These are phyloP conservation scores for Nymphaea thermarum DNA, from an alignment of 164 flowering plant genomes.

Conservation along the genomic window DNA sequence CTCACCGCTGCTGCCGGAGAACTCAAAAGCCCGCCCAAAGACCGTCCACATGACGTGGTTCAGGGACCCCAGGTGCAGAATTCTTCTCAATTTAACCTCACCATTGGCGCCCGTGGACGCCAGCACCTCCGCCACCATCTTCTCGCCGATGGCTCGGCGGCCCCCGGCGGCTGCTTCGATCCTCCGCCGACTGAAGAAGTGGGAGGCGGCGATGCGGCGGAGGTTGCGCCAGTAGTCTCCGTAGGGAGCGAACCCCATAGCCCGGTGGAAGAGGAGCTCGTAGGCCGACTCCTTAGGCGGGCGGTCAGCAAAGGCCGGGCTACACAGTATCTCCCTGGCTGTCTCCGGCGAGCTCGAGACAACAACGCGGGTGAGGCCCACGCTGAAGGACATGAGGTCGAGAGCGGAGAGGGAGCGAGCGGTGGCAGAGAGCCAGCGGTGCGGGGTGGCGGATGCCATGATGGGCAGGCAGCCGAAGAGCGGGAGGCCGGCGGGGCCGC, in stretches of 20 bases:
- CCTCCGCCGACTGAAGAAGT: constrained; percentile 36
- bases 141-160: constrained; percentile 12
- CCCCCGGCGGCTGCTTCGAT: constrained; percentile 19
- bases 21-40: constrained; percentile 27
- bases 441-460: constrained; percentile 26
- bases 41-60: constrained; percentile 36
- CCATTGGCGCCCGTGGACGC: constrained; percentile 5
- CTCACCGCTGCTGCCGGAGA: constrained; percentile 5
- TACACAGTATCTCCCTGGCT: constrained; percentile 35
- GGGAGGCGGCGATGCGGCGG: constrained; percentile 36
- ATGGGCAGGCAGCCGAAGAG: constrained; percentile 30
- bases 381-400: constrained; percentile 37
- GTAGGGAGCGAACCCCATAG: constrained; percentile 54
- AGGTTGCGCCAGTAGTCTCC: constrained; percentile 52
- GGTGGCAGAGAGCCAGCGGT: constrained; percentile 22
- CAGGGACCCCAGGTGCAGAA: constrained; percentile 23
- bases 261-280: constrained; percentile 43
- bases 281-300: constrained; percentile 56
- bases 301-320: constrained; percentile 43
- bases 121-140: constrained; percentile 13
- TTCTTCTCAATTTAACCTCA: constrained; percentile 15
- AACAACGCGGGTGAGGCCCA: constrained; percentile 43
- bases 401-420: constrained; percentile 11
- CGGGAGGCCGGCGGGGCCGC: constrained; percentile 60
- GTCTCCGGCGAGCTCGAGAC: constrained; percentile 32